Percentiles rank a stretch among this genome's conserved stretches.
Evolutionary conservation across 495 filamentous ascomycete species (phyloP).

Genomic region (Aspergillus asperescens): DNA sequence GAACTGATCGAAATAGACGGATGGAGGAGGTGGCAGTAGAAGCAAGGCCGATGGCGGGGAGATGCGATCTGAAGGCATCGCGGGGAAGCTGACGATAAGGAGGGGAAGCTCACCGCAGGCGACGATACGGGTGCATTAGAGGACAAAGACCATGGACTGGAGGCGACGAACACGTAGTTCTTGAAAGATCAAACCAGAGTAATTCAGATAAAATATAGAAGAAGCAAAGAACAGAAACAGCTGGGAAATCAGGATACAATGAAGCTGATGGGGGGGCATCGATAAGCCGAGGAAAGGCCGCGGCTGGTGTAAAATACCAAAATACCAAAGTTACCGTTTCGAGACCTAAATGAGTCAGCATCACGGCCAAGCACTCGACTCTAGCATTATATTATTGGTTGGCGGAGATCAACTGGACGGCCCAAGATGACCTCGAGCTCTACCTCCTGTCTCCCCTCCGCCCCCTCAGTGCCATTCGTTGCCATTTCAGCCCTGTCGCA

Average conservation of each 20-base stretch:
- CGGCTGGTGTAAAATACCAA: neutral
- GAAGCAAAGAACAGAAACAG: neutral
- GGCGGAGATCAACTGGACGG: neutral
- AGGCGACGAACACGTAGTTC: neutral
- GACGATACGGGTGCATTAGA: neutral
- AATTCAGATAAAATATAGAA: neutral
- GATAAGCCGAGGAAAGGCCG: conserved; percentile 5
- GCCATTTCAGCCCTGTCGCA: neutral
- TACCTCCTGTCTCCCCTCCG: conserved; percentile 1
- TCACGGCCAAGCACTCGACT: conserved; percentile 10
- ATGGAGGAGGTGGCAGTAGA: conserved; percentile 45
- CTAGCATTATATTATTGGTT: too few species aligned
- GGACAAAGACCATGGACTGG: neutral
- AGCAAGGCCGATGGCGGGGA: conserved; percentile 35
- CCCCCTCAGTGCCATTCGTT: neutral
- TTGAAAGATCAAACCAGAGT: neutral
- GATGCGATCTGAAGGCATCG: conserved; percentile 25
- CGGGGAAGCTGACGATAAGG: conserved; percentile 7
- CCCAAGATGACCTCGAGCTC: neutral
- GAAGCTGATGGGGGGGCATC: neutral
- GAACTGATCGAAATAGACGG: conserved; percentile 34
- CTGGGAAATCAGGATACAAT: neutral
- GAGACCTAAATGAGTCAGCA: conserved; percentile 16
- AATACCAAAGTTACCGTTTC: neutral
- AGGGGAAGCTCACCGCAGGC: conserved; percentile 5